Evolutionary conservation across 441 rosid species (phyloP), one percentile per base, ranked within the genome.

Genomic region (Gossypium aridum): DNA sequence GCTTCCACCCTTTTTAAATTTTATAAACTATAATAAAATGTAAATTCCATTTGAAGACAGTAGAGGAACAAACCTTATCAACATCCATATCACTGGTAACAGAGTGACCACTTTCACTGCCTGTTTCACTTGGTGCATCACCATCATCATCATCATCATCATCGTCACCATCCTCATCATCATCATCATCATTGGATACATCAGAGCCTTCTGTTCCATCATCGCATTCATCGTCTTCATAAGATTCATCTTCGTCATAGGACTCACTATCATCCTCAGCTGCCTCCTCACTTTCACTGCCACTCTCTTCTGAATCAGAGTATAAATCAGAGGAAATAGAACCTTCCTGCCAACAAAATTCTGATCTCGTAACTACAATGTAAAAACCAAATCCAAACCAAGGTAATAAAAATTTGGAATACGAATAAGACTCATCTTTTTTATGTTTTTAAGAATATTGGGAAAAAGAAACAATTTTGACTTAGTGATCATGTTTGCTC

Each of bases 271-370:
- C 96, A 78, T 95, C 99, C 81, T 96, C 97, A 20, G 90, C 85
- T 65, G 85, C 92, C 79, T 87, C 97, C 83, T 90, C 99, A 72
- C 87, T 88, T 81, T 84, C 98, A 80, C 91, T 91, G 71, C 87
- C 95, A 70, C 89, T 89, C 75, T 88, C 95, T 28, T 92, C 97
- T 12, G 96, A 81, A 71, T 93, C 97, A 28, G 98, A 87, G 80
- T 96, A 92, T 77, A 91, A 78, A 75, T 89, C 98, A 51, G 97
- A 90, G 47, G 98, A 81, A 78, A 87, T 60, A 70, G 87, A 77
- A 83, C 88, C 92, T 84, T 89, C 98, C 98, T 94, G 90, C 84
- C 84, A 73, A 75, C 60, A 85, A 43, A 75, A 75, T 77, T 70
- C 62, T 64, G 70, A 77, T 77, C 68, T 75, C 65, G 75, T 80